Percentiles rank a stretch among this genome's conserved stretches.
Conservation (phyloP, 1,284 basidiomycete genomes). For the Cystobasidium pallidum region DNA sequence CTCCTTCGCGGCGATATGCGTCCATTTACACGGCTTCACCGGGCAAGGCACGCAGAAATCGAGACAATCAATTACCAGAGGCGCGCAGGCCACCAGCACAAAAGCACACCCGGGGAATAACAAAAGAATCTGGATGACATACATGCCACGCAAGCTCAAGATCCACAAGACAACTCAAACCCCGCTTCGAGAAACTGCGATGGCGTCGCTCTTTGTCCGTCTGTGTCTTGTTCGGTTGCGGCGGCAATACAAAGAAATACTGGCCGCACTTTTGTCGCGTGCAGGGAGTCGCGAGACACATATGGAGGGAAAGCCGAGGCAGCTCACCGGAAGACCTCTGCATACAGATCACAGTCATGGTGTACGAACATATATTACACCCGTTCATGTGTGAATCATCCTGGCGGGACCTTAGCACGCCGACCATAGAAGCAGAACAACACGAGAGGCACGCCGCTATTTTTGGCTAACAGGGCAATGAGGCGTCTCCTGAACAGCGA, state of each 20-base stretch:
- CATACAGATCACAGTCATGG: too few relatives aligned
- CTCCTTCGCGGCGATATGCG: not conserved
- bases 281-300: too few relatives aligned
- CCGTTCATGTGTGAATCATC: too few relatives aligned
- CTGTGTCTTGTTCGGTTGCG: too few relatives aligned
- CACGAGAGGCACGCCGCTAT: not conserved
- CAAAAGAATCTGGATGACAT: not conserved
- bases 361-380: too few relatives aligned
- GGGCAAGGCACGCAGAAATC: not conserved
- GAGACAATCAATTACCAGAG: not conserved
- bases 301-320: too few relatives aligned
- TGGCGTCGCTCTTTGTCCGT: too few relatives aligned
- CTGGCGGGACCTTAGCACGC: not conserved
- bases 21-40: not conserved
- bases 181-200: too few relatives aligned
- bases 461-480: not conserved
- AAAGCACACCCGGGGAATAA: slow-evolving; percentile 5
- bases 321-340: too few relatives aligned
- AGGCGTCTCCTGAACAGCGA: not conserved
- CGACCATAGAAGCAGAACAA: slow-evolving; percentile 5
- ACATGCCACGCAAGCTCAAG: not conserved
- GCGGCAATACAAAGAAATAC: too few relatives aligned
- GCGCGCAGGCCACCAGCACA: not conserved
- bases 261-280: too few relatives aligned
- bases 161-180: not conserved